phyloP scores from a whole-genome alignment of 192 early-diverging fungal species.

The Coemansia sp. region DNA sequence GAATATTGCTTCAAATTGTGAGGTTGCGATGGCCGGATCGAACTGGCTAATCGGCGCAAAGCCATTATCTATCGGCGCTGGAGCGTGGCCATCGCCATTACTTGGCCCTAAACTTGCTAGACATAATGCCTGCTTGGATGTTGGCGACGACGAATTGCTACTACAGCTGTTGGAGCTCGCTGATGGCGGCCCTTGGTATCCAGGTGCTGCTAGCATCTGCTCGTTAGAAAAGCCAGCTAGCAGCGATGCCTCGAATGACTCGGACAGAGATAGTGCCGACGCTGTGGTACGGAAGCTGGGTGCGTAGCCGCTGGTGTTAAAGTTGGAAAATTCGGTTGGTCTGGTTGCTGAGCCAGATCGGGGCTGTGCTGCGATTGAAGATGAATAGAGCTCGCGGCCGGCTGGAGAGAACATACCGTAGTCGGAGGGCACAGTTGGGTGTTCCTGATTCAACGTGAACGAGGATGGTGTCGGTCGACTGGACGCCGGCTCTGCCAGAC shows the following conservation, averaged over 20 bases:
- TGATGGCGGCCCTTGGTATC: background rate
- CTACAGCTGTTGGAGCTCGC: background rate
- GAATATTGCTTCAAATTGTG: slow-evolving; percentile 27
- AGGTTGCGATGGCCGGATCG: slow-evolving; percentile 12
- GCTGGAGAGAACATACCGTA: background rate
- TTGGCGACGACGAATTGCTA: slow-evolving; percentile 13
- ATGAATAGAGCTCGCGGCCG: background rate
- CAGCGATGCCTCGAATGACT: background rate
- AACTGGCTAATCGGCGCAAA: background rate
- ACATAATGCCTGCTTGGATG: slow-evolving; percentile 2
- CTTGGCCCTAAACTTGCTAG: background rate
- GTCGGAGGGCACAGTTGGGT: background rate
- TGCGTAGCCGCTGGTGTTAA: background rate
- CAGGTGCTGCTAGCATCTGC: background rate
- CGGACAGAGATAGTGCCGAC: slow-evolving; percentile 1
- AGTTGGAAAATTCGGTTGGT: background rate
- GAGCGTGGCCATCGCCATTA: background rate
- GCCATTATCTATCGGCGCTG: background rate
- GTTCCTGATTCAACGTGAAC: background rate
- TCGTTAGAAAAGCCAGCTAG: background rate
- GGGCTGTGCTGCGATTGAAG: background rate
- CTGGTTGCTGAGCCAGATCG: background rate
- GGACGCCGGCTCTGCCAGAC: background rate
- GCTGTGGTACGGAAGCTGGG: slow-evolving; percentile 17
- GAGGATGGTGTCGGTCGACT: background rate